Percentiles rank a stretch among this genome's conserved stretches.
phyloP scores from a whole-genome alignment of 805 yeast species.

The Saccharomyces cerevisiae region DNA sequence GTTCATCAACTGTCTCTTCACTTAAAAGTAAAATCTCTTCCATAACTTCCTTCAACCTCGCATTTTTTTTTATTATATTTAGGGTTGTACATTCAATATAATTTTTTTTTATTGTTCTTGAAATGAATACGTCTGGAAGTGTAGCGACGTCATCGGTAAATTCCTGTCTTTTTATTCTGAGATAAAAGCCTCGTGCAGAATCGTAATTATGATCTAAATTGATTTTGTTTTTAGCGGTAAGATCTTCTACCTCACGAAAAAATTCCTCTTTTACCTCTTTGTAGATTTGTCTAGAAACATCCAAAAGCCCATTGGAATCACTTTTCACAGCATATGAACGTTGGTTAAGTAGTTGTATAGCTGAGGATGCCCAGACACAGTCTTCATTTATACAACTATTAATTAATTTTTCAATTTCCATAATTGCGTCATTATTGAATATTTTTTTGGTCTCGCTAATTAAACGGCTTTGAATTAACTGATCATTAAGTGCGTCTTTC shows the following conservation, averaged over 20 bases:
- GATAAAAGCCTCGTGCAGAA: conserved; percentile 32
- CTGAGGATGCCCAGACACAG: conserved; percentile 34
- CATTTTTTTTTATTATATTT: conserved; percentile 34
- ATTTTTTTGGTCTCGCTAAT: conserved; percentile 27
- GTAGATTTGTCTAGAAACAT: conserved; percentile 37
- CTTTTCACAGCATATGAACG: conserved; percentile 37
- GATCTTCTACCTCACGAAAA: conserved; percentile 17
- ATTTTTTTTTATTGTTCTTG: conserved; percentile 25
- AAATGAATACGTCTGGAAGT: conserved; percentile 33
- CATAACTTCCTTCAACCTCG: conserved; percentile 33
- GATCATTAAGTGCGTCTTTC: conserved; percentile 7
- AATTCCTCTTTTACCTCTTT: conserved; percentile 33
- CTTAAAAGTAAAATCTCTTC: conserved; percentile 37
- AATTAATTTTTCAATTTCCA: conserved; percentile 21
- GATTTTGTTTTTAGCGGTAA: conserved; percentile 21
- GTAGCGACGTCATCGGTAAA: conserved; percentile 2
- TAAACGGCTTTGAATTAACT: conserved; percentile 9
- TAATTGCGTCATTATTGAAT: conserved; percentile 21
- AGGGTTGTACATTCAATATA: conserved; percentile 35
- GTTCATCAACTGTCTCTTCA: conserved; percentile 32
- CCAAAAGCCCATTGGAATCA: conserved; percentile 39
- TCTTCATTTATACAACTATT: conserved; percentile 35
- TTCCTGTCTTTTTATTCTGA: conserved; percentile 25
- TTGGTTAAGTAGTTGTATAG: conserved; percentile 38
- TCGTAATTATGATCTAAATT: conserved; percentile 32